A percentile compares a stretch with the other conserved stretches of the same genome.
These are phyloP conservation scores for Tricholoma sp. DNA, from an alignment of 768 basidiomycete species.

Conservation along the genomic window DNA sequence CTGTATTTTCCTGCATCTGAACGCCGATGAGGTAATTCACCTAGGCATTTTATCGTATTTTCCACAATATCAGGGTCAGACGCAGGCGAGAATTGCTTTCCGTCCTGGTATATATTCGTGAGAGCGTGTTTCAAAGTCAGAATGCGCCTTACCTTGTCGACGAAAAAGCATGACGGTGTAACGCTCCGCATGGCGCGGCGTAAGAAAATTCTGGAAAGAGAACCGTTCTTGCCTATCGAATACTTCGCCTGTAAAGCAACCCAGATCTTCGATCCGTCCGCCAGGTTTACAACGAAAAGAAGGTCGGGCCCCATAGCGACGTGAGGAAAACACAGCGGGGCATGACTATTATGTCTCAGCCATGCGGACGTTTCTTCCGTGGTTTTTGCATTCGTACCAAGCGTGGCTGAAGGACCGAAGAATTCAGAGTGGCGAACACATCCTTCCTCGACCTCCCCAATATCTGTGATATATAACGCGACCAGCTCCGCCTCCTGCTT, in stretches of 20 bases:
- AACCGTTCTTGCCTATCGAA: constrained; percentile 26
- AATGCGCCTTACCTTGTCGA: constrained; percentile 28
- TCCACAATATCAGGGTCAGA: constrained; percentile 26
- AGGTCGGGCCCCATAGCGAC: constrained; percentile 38
- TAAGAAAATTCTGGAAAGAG: constrained; percentile 23
- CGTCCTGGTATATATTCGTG: constrained; percentile 22
- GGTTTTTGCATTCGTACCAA: constrained; percentile 33
- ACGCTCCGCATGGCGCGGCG: constrained; percentile 36
- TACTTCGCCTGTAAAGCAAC: constrained; percentile 39
- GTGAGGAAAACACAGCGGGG: constrained; percentile 38
- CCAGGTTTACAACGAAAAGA: constrained; percentile 32
- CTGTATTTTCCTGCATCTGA: constrained; percentile 34
- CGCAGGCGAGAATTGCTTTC: constrained; percentile 26
- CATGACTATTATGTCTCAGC: constrained; percentile 32
- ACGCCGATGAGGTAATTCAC: constrained; percentile 28
- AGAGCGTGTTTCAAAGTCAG: background rate
- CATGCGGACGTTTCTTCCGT: constrained; percentile 28
- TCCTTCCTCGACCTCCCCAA: constrained; percentile 22
- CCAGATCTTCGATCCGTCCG: constrained; percentile 32
- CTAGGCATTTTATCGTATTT: constrained; percentile 20
- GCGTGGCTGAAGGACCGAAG: constrained; percentile 30
- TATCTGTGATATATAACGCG: constrained; percentile 22
- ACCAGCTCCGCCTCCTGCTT: constrained; percentile 32
- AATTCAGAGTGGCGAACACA: constrained; percentile 21
- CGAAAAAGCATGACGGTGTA: constrained; percentile 35